These are phyloP conservation scores for Cladorrhinum samala DNA, from an alignment of 495 filamentous ascomycete species.

Conservation along the genomic window DNA sequence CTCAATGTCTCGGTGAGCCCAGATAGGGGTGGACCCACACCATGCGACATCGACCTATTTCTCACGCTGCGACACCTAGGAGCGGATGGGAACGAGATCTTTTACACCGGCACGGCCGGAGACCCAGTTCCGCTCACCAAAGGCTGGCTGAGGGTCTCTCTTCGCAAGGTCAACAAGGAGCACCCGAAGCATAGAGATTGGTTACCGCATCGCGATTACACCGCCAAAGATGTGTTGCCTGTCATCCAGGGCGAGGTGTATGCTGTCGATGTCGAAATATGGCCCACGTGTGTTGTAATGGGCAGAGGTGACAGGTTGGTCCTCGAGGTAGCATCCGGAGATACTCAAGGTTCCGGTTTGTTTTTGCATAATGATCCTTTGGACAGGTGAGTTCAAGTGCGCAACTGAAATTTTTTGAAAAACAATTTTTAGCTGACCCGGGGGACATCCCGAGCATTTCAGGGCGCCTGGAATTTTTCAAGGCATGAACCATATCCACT, in stretches of 20 bases:
- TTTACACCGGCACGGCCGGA: slow-evolving; percentile 55
- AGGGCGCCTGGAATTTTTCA: slow-evolving; percentile 4
- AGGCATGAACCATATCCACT: slow-evolving; percentile 47
- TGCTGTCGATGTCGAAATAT: slow-evolving; percentile 58
- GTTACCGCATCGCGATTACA: slow-evolving; percentile 57
- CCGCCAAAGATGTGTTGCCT: slow-evolving; percentile 48
- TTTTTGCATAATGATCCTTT: slow-evolving; percentile 48
- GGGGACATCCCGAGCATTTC: too few species aligned
- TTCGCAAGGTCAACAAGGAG: slow-evolving; percentile 46
- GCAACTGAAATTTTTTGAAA: too few species aligned
- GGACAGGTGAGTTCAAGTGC: slow-evolving; percentile 29
- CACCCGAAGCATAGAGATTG: slow-evolving; percentile 42
- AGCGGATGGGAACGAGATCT: slow-evolving; percentile 50
- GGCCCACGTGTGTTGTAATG: slow-evolving; percentile 63
- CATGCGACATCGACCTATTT: slow-evolving; percentile 59
- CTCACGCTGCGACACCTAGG: slow-evolving; percentile 55
- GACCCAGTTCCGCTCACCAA: slow-evolving; percentile 46
- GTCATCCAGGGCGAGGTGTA: slow-evolving; percentile 54
- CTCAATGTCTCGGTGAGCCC: slow-evolving; percentile 53
- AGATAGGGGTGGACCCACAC: not conserved
- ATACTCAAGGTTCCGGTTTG: slow-evolving; percentile 56
- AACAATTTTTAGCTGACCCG: not conserved
- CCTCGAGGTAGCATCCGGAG: slow-evolving; percentile 53
- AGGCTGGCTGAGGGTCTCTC: slow-evolving; percentile 52
- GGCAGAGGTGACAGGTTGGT: slow-evolving; percentile 47